A percentile compares a stretch with the other conserved stretches of the same genome.
phyloP scores from a whole-genome alignment of 768 basidiomycete genomes.

The Rhodotorula babjevae region DNA sequence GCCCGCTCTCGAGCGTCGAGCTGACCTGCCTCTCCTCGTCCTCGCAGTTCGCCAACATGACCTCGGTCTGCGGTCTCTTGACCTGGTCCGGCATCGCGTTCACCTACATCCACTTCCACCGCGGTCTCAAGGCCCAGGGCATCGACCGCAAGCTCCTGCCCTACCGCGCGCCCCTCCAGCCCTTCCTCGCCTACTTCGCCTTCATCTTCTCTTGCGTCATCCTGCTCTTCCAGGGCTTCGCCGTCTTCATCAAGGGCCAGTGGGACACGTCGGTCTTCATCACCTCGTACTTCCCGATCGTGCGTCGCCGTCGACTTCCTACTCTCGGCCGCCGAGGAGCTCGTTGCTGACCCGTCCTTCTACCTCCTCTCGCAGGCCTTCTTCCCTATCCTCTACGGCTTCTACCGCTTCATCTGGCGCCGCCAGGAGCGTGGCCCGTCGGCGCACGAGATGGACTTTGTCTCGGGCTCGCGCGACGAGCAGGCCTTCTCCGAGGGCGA shows the following conservation, averaged over 20 bases:
- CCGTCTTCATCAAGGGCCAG: slow-evolving; percentile 8
- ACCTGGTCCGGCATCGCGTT: slow-evolving; percentile 26
- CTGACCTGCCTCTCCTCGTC: neutral
- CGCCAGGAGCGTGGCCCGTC: slow-evolving; percentile 14
- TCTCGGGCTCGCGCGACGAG: slow-evolving; percentile 31
- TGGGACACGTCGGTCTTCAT: slow-evolving; percentile 7
- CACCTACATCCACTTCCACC: slow-evolving; percentile 21
- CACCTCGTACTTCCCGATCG: neutral
- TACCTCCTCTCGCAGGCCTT: neutral
- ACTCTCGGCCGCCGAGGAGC: neutral
- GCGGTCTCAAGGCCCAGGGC: slow-evolving; percentile 41
- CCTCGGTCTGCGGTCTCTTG: slow-evolving; percentile 31
- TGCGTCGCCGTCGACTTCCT: neutral
- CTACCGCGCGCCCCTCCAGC: slow-evolving; percentile 49
- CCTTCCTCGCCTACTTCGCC: slow-evolving; percentile 67
- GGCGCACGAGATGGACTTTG: slow-evolving; percentile 18
- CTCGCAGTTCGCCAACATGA: neutral
- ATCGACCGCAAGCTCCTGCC: slow-evolving; percentile 53
- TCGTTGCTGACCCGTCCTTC: neutral
- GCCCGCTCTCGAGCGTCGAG: neutral
- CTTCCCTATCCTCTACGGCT: slow-evolving; percentile 19
- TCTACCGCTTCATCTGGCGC: slow-evolving; percentile 26
- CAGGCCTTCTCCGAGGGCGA: slow-evolving; percentile 6
- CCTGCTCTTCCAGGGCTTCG: slow-evolving; percentile 39
- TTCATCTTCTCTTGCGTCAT: slow-evolving; percentile 54